Base-by-base conservation (phyloP, 192 early-diverging fungal species). In the Helicostylum pulchrum region DNA sequence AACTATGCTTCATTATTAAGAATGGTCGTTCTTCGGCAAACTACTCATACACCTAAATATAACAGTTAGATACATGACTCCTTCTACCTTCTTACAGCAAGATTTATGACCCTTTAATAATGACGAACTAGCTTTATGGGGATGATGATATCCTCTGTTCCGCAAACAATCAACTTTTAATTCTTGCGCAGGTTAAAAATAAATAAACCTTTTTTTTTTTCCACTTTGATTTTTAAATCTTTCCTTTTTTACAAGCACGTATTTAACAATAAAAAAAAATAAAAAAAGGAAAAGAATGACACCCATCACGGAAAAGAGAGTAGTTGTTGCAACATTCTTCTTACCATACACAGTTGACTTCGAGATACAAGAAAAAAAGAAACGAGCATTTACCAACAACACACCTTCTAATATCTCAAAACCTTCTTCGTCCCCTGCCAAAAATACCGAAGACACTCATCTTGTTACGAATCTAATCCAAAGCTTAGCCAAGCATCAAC, bases 321-420 rank as follows among this genome's bases (percentile, higher is more conserved):
- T 90, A 7, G 75, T 91, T 12, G 83, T 90, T n/a, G 88, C 85
- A 9, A 81, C 88, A 8, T 75, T 93, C 7, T 88, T 88, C 67
- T 79, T 90, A 44, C 91, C 91, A 6, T 82, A 84, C 46, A 90
- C 91, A 32, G 80, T 87, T 69, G 83, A 82, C 68, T 83, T 88
- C 54, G 71, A 82, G 20, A 62, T 82, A 8, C 26, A 62, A 31
- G 73, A 77, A 19, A 76, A 77, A 14, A 82, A 77, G 73, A 68
- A 21, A 31, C 5, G 14, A 31, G 52, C 32, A 17, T 39, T 39
- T 10, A 26, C 26, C 26, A 26, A 26, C 26, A 26, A 26, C 26
- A 26, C 26, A 26, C 62, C 56, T 61, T 53, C 46, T 64, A 19
- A 14, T 9, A 58, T 61, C 17, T 31, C 64, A n/a, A 12, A 61